Evolutionary conservation across 2,329 filamentous ascomycete species (phyloP), one percentile per base, ranked within the genome.

Genomic region (Didymella lethalis): DNA sequence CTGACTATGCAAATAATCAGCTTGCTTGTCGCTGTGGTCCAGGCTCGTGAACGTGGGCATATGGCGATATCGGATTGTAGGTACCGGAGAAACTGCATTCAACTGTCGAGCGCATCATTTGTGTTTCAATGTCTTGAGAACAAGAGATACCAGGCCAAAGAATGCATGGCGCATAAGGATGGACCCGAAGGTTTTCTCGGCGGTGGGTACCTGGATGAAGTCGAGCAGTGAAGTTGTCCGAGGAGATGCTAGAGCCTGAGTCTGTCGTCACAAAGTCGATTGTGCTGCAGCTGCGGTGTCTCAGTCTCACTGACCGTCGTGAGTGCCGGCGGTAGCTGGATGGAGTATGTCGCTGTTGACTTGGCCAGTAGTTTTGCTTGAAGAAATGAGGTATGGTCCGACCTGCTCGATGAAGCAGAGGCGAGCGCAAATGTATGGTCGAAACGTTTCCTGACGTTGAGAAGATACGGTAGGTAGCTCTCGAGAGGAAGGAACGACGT

Each of bases 51-150:
- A 36, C 23, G 55, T 63, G 53, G 47, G 23, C 28, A 32, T 41
- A 18, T 45, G 31, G 64, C 63, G 63, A 61, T 45, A 59, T 65
- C 59, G 64, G 63, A 57, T 47, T 25, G 20, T 28, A 7, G 41
- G 34, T 31, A 34, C 54, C 62, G 62, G 62, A 64, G 62, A 64
- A 57, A 55, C 43, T 46, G 12, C 16, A 52, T 18, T 16, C 43
- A 23, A 36, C 12, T 3, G 7, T 32, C 43, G 26, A 32, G n/a
- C 11, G 26, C 26, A 29, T 26, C n/a, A 20, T 47, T 8, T 31
- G 4, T 36, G 20, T 18, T 34, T 50, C 26, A 12, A 11, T 34
- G 20, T 40, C 40, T 41, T 34, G 32, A 49, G 5, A 7, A 32
- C 41, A n/a, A 49, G 32, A 46, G 26, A 45, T 2, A 11, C 41